Evolutionary conservation across 176 grass and related monocot genomes (phyloP), one percentile per base, ranked within the genome.

Genomic region (Avena eriantha): DNA sequence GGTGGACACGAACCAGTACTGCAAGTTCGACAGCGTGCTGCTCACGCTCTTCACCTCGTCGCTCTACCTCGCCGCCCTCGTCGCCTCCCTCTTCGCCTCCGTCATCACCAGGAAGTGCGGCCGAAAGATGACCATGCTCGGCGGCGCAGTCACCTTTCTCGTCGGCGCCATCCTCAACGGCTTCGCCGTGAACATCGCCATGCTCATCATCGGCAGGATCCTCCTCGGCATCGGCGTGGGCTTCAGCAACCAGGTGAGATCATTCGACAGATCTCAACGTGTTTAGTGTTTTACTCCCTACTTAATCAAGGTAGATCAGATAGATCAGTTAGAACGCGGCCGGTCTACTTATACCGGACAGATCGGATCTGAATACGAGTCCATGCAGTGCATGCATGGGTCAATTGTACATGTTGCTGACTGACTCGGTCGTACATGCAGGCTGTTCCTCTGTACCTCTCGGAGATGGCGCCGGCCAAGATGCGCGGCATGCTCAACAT

Each of bases 11-110:
- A 95, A 95, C 91, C 89, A 95, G 76, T 98, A 98, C 89, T 98
- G 95, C 95, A 93, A 92, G 86, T 98, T 93, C 51, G 93, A 98
- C 87, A 98, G 95, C 88, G 68, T 10, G 36, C 36, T 43, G 36
- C 68, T 71, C 34, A 71, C 68, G 8, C 36, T 71, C 68, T 71
- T 71, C 36, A 71, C 68, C 68, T 71, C 68, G 10, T 71, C 68
- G 36, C 68, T 92, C 19, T 97, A 87, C 84, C 45, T 97, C 1
- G 81, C 95, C 0, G 88, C 95, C 2, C 59, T 97, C 46, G 31
- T 83, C 35, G 76, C 92, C 14, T 93, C 94, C 17, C 89, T 93
- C 48, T 61, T 89, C 14, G 72, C 94, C 0, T 10, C 31, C 4
- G 57, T 87, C 61, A 92, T 90, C 68, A 71, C 68, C 19, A 39